Percentiles rank a stretch among this genome's conserved stretches.
Evolutionary conservation across 495 filamentous ascomycete genomes (phyloP).

Genomic region (Rhypophila decipiens): DNA sequence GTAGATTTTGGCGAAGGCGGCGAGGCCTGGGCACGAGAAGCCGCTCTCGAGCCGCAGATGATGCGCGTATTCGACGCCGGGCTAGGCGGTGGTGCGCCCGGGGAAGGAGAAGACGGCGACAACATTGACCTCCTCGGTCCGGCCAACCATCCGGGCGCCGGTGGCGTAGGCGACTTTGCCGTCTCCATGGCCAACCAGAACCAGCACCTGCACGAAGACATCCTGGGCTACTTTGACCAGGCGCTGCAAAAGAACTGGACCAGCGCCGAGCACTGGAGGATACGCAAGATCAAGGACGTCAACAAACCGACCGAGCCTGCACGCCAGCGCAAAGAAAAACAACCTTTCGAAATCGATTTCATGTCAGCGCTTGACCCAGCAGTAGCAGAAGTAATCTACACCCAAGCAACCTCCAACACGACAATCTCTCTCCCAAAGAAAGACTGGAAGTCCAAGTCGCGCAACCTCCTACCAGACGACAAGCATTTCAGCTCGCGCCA

Average conservation of each 20-base stretch:
- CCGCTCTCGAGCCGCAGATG: conserved; percentile 57
- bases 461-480: conserved; percentile 93
- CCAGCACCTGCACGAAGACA: conserved; percentile 71
- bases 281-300: conserved; percentile 83
- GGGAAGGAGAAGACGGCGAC: conserved; percentile 51
- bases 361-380: conserved; percentile 59
- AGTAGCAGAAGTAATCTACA: conserved; percentile 77
- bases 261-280: conserved; percentile 98
- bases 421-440: conserved; percentile 81
- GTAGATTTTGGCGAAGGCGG: conserved; percentile 70
- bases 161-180: conserved; percentile 61
- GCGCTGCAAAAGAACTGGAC: conserved; percentile 95
- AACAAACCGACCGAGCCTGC: conserved; percentile 53
- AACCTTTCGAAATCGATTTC: conserved; percentile 94
- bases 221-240: conserved; percentile 94
- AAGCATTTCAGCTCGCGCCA: conserved; percentile 96
- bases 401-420: conserved; percentile 70
- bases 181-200: conserved; percentile 66
- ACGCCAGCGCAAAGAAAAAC: conserved; percentile 80
- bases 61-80: conserved; percentile 53
- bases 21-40: conserved; percentile 65
- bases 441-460: conserved; percentile 88
- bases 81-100: conserved; percentile 43
- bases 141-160: too few species aligned
- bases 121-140: conserved; percentile 54